These are phyloP conservation scores for Tuber melanosporum DNA, from an alignment of 495 filamentous ascomycete genomes.

Conservation along the genomic window DNA sequence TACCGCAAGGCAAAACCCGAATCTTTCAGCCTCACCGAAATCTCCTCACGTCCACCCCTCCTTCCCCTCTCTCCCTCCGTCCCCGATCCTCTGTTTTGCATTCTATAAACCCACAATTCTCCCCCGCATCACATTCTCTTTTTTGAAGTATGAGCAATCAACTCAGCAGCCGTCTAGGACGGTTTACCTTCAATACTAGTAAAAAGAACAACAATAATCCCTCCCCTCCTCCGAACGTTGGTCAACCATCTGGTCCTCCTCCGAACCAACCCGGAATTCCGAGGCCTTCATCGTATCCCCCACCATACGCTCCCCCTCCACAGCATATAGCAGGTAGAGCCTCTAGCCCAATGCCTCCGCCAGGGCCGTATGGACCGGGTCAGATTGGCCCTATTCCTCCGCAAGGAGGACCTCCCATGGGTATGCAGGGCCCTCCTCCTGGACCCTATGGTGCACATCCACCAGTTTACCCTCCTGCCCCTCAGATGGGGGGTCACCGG, in stretches of 20 bases:
- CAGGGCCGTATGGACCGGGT: slow-evolving; percentile 38
- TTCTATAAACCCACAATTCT: slow-evolving; percentile 18
- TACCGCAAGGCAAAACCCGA: neutral
- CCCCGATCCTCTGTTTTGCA: neutral
- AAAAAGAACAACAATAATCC: slow-evolving; percentile 30
- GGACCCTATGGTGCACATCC: slow-evolving; percentile 25
- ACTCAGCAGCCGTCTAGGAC: slow-evolving; percentile 30
- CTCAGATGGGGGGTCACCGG: slow-evolving; percentile 30
- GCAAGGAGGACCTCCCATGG: slow-evolving; percentile 31
- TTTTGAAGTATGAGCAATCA: slow-evolving; percentile 26
- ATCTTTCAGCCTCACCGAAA: neutral
- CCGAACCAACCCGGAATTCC: slow-evolving; percentile 11
- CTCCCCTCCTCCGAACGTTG: slow-evolving; percentile 24
- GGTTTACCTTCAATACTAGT: slow-evolving; percentile 22
- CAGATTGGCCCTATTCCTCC: slow-evolving; percentile 40
- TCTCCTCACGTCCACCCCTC: neutral
- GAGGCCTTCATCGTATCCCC: slow-evolving; percentile 32
- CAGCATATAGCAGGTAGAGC: slow-evolving; percentile 24
- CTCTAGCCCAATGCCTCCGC: slow-evolving; percentile 39
- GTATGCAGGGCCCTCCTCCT: slow-evolving; percentile 27
- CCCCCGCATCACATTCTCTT: slow-evolving; percentile 6
- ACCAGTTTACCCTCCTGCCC: slow-evolving; percentile 22
- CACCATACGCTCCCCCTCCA: slow-evolving; percentile 35
- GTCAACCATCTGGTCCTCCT: slow-evolving; percentile 19
- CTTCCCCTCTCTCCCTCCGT: neutral